Base-by-base conservation (phyloP, 179 eudicot species). In the Camellia oleifera region DNA sequence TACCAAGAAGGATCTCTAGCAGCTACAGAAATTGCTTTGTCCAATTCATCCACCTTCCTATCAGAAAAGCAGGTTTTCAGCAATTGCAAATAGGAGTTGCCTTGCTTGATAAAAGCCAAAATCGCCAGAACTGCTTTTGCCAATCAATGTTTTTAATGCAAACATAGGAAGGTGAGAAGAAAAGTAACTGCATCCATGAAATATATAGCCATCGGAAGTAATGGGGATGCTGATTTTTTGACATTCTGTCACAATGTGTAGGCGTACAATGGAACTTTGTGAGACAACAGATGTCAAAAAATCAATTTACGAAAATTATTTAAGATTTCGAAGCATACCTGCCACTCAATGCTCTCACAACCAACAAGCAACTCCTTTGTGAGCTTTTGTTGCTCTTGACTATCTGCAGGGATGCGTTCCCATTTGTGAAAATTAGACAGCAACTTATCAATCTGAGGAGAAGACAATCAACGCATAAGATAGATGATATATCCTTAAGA, bases 261-360 rank as follows among this genome's bases (percentile, higher is more conserved):
- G 42, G 23, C 23, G 2, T 4, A 48, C 8, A 8, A 68, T 14
- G 42, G 18, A 68, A 14, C 44, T 53, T 53, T 52, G 74, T 18
- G 57, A 46, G 61, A 11, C 20, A 66, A 64, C 5, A n/a, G 8
- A 48, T 57, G 10, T 20, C 48, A 54, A 40, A 57, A 60, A 44
- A 40, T 23, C 57, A 58, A 80, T 45, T n/a, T 15, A 60, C 12
- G 17, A 52, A 23, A 69, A 10, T 40, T 60, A 14, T 53, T 11
- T 54, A 63, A 79, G 14, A 50, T 44, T 53, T 67, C 5, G 32
- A 80, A 7, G 40, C 32, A 73, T 91, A 95, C 98, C 97, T 93
- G 98, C 97, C 97, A 94, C 85, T 87, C 92, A 81, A 95, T 88
- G 88, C 98, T 95, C 78, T 90, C 98, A 87, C 92, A 94, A 67